Evolutionary conservation across 805 yeast species (phyloP).

Genomic region (Suhomyces faveliae): DNA sequence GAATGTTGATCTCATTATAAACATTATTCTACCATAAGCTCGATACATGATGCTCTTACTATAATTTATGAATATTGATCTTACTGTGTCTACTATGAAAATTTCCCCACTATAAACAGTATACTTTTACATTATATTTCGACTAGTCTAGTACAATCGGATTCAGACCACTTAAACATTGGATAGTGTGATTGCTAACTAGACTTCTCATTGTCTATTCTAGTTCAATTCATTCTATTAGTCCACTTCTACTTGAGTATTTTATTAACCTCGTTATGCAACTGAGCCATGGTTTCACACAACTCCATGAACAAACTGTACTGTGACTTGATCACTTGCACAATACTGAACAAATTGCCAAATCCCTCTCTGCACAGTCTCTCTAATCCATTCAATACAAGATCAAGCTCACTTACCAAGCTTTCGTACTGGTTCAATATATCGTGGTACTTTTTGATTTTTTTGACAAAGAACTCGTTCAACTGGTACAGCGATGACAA

Average conservation of each 20-base stretch:
- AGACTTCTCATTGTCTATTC: background rate
- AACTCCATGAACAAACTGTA: slow-evolving; percentile 70
- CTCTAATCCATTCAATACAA: slow-evolving; percentile 46
- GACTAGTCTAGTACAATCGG: background rate
- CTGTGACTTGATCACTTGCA: slow-evolving; percentile 64
- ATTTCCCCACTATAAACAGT: no score
- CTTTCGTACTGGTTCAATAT: slow-evolving; percentile 56
- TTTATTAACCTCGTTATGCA: slow-evolving; percentile 45
- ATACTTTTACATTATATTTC: background rate
- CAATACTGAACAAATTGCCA: slow-evolving; percentile 45
- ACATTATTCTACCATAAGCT: no score
- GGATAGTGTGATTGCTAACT: no score
- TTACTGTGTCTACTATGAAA: no score
- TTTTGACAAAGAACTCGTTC: slow-evolving; percentile 52
- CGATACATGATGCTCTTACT: no score
- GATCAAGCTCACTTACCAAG: slow-evolving; percentile 60
- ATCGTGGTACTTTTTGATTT: slow-evolving; percentile 49
- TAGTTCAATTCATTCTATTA: background rate
- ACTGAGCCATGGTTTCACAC: slow-evolving; percentile 69
- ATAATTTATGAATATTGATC: no score
- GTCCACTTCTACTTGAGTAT: slow-evolving; percentile 5
- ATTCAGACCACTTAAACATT: no score
- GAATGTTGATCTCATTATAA: no score
- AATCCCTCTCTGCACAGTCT: slow-evolving; percentile 38
- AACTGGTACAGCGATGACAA: slow-evolving; percentile 54